These are phyloP conservation scores for Termitomyces sp. DNA, from an alignment of 768 basidiomycete species.

Conservation along the genomic window DNA sequence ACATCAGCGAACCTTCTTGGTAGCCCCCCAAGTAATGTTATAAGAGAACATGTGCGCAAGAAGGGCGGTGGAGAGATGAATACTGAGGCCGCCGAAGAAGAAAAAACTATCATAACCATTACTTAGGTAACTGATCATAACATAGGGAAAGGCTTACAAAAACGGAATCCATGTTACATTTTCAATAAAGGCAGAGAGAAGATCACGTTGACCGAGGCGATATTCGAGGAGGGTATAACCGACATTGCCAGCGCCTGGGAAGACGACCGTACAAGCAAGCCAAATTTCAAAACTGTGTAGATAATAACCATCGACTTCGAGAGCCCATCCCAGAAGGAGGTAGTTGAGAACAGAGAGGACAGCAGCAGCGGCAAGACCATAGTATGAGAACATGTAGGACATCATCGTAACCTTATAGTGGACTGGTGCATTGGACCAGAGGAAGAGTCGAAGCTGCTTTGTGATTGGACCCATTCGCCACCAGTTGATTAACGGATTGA, in stretches of 20 bases:
- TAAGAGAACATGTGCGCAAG: constrained; percentile 71
- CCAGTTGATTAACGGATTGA: constrained; percentile 80
- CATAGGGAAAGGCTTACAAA: constrained; percentile 46
- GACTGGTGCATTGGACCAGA: constrained; percentile 72
- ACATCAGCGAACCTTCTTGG: constrained; percentile 46
- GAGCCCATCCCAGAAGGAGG: constrained; percentile 56
- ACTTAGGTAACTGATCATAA: neutral
- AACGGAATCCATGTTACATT: constrained; percentile 66
- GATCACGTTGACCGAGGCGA: constrained; percentile 51
- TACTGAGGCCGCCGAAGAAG: constrained; percentile 72
- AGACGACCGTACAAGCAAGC: constrained; percentile 66
- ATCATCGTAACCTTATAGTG: constrained; percentile 83
- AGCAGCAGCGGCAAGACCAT: constrained; percentile 62
- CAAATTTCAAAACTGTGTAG: constrained; percentile 70
- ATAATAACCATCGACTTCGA: constrained; percentile 67
- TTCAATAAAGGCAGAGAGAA: constrained; percentile 47
- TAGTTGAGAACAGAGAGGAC: constrained; percentile 66
- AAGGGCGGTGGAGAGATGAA: constrained; percentile 61
- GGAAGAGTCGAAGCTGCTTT: constrained; percentile 68
- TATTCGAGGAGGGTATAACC: constrained; percentile 68
- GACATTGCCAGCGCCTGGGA: constrained; percentile 65
- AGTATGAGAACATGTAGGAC: constrained; percentile 62
- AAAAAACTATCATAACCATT: constrained; percentile 47
- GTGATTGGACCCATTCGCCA: constrained; percentile 78
- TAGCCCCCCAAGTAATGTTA: constrained; percentile 76